Conservation (phyloP, 345 rosid genomes). For the Syzygium aromaticum region DNA sequence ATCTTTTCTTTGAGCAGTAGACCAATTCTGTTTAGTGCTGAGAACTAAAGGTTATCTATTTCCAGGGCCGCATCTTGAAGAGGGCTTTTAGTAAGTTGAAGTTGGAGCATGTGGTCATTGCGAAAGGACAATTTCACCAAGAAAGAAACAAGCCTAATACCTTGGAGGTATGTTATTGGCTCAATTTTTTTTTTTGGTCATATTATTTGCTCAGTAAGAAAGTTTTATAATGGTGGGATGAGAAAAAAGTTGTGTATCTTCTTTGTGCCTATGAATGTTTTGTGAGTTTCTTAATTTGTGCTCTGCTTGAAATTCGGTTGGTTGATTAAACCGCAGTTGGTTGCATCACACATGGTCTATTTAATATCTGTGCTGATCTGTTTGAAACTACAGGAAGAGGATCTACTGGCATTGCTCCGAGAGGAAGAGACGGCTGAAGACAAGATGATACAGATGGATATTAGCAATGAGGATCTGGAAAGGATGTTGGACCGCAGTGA, state of each 20-base stretch:
- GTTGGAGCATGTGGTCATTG: constrained; percentile 96
- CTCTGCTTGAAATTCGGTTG: background rate
- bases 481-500: constrained; percentile 71
- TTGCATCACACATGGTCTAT: background rate
- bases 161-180: constrained; percentile 34
- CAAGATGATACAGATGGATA: constrained; percentile 77
- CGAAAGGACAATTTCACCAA: constrained; percentile 88
- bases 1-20: background rate
- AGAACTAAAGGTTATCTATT: constrained; percentile 1
- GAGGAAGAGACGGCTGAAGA: constrained; percentile 88
- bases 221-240: background rate
- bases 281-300: background rate
- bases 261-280: background rate
- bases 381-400: constrained; percentile 53
- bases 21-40: background rate
- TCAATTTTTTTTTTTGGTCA: background rate
- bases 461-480: constrained; percentile 71
- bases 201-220: background rate
- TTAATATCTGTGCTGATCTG: background rate
- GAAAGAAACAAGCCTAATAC: constrained; percentile 37
- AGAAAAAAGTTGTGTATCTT: background rate
- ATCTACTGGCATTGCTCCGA: constrained; percentile 55
- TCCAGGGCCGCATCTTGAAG: constrained; percentile 82
- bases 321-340: background rate
- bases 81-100: constrained; percentile 88